Evolutionary conservation across 2,329 filamentous ascomycete species (phyloP), one percentile per base, ranked within the genome.

Genomic region (Gaeumannomyces tritici): DNA sequence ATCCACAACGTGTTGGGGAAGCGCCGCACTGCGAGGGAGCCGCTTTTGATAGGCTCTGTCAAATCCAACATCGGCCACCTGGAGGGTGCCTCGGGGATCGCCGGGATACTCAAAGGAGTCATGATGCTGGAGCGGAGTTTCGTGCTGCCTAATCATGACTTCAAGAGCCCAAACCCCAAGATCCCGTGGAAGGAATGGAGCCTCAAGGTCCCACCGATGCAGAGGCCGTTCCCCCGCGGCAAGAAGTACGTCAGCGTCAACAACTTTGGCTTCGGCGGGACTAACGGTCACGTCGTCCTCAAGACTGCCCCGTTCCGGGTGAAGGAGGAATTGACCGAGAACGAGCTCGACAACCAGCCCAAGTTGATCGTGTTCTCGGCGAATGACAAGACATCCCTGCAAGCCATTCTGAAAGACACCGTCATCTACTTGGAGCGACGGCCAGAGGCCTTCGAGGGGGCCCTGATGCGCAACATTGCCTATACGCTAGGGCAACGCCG

Each of bases 231-330:
- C 76, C 80, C 79, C 0, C 73, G 70, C 57, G 74, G 74, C 56
- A 82, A 82, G 73, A 77, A 77, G 65, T 79, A 77, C 66, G 75
- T 80, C 63, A 81, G 79, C 65, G 72, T 82, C 63, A 81, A 81
- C 69, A 76, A 73, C 60, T 82, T 81, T 59, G 79, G 79, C 0
- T 79, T 76, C 29, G 78, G 76, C 26, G 77, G 73, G 56, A 76
- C 78, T 18, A 81, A 80, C 65, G 76, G 75, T 4, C 78, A 80
- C 65, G 72, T 72, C 1, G 73, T 80, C 2, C 66, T 79, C 12
- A 73, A 75, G 62, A 71, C 71, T 27, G 72, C 75, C 1, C 74
- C 77, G 0, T 75, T 75, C 62, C 67, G 67, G 13, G 69, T 68
- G 62, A 71, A 70, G 61, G 70, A 71, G 66, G 70, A 59, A 63